Evolutionary conservation across 1,139 yeast genomes (phyloP).

Genomic region (Geotrichum histeridarum): DNA sequence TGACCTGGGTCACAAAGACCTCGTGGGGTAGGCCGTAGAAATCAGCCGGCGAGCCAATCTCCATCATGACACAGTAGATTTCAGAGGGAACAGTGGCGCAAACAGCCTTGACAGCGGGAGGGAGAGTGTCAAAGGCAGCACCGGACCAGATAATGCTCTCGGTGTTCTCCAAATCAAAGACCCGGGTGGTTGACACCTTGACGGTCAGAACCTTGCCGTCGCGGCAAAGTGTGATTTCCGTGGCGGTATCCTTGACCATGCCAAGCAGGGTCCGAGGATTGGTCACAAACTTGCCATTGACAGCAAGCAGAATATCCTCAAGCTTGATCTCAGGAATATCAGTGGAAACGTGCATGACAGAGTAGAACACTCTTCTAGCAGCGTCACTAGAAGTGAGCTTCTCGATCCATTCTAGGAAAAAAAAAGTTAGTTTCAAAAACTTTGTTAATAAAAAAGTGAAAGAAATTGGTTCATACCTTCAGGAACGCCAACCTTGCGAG

Average conservation of each 20-base stretch:
- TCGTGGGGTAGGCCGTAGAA: slow-evolving; percentile 45
- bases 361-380: slow-evolving; percentile 62
- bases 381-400: slow-evolving; percentile 64
- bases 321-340: slow-evolving; percentile 40
- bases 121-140: not conserved
- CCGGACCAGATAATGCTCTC: not conserved
- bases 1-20: slow-evolving; percentile 83
- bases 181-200: slow-evolving; percentile 85
- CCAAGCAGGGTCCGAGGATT: slow-evolving; percentile 52
- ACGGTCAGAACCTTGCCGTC: slow-evolving; percentile 70
- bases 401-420: slow-evolving; percentile 67
- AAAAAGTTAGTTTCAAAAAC: no score
- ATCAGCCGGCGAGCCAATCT: not conserved
- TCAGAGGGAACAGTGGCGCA: not conserved
- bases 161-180: slow-evolving; percentile 39
- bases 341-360: slow-evolving; percentile 63
- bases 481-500: slow-evolving; percentile 79
- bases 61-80: not conserved
- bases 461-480: slow-evolving; percentile 36
- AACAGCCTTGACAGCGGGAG: not conserved
- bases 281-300: slow-evolving; percentile 59
- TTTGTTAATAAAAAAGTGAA: no score
- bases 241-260: slow-evolving; percentile 51
- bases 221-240: slow-evolving; percentile 70
- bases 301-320: slow-evolving; percentile 72